Base-by-base conservation (phyloP, 176 grass and related monocot species). In the Carex kokanica region DNA sequence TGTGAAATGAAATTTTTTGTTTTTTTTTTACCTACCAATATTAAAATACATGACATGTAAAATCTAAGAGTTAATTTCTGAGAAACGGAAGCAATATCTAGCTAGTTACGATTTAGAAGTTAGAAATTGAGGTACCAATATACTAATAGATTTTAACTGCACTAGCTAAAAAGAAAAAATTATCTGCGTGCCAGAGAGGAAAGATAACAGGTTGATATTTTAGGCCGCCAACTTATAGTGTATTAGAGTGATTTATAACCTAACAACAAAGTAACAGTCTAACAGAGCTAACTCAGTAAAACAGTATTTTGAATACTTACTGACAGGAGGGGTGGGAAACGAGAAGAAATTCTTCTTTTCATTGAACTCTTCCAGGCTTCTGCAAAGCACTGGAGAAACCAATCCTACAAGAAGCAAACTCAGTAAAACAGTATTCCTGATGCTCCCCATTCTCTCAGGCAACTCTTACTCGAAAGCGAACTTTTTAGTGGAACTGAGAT, bases 391-490 rank as follows among this genome's bases (percentile, higher is more conserved):
- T 63, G 88, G 87, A 81, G 85, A 84, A 60, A 83, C 60, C 6
- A 94, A 72, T 67, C 89, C 92, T 71, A 88, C 64, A 51, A 94
- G 34, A 84, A 94, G 81, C 31, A 31, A 75, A 88, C 87, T 88
- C 74, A 91, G 81, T 63, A 94, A 78, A 87, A 91, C 74, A 82
- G 6, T 51, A 81, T 84, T 67, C 60, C 68, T 94, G 64, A 47
- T 58, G 60, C 74, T 77, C 89, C 88, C 91, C 83, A 87, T 89
- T 83, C 24, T 88, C 70, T 64, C 14, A 65, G 45, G 45, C 34
- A 62, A 54, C 49, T 56, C 49, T 54, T 54, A 56, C 61, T 82
- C 4, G 5, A 14, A 82, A 27, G 6, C 9, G 12, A 38, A 32
- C 47, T 7, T 53, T 77, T 85, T 41, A 32, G 49, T 74, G 83